Percentiles rank a stretch among this genome's conserved stretches.
These are phyloP conservation scores for Pigoraptor vietnamica DNA, from an alignment of 78 protist species.

Conservation along the genomic window DNA sequence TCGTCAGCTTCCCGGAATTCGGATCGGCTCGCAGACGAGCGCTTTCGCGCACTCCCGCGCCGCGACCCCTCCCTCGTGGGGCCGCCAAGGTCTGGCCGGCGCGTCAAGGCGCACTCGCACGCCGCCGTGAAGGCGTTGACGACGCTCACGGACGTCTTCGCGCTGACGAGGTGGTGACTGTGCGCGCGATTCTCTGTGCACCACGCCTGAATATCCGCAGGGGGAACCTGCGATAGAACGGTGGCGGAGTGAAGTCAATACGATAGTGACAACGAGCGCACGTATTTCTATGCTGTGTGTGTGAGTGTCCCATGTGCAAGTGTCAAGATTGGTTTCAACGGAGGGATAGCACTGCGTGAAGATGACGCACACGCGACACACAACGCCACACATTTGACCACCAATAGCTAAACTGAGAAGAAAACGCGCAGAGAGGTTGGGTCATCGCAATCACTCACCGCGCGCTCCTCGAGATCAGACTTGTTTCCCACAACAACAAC, in stretches of 20 bases:
- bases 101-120: background rate
- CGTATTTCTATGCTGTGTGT: background rate
- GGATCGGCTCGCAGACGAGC: background rate
- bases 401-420: background rate
- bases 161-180: background rate
- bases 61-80: background rate
- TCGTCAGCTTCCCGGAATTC: background rate
- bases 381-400: no score
- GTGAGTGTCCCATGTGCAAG: no score
- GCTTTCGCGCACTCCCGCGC: background rate
- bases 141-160: background rate
- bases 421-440: background rate
- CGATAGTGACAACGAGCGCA: no score
- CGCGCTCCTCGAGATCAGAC: background rate
- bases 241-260: no score
- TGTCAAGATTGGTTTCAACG: no score
- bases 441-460: background rate
- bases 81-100: background rate
- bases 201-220: background rate
- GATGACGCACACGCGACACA: no score
- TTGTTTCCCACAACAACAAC: background rate
- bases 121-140: background rate
- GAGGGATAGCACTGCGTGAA: no score
- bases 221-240: background rate
- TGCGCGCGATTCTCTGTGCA: background rate